Base-by-base conservation (phyloP, 2,329 filamentous ascomycete genomes). In the Drechslera avenae region DNA sequence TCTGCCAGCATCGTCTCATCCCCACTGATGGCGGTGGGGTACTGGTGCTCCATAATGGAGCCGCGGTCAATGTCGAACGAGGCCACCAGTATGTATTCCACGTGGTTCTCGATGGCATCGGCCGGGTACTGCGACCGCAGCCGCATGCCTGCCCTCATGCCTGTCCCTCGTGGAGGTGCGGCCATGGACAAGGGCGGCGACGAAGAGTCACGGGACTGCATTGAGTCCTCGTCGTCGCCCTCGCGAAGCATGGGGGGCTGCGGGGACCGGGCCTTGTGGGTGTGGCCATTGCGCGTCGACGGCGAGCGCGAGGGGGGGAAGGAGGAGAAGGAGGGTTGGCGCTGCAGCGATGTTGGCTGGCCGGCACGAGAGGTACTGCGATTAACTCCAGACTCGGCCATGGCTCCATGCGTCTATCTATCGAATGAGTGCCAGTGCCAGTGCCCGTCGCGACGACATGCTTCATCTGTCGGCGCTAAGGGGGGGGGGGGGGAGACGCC, bases 1-100 rank as follows among this genome's bases (percentile, higher is more conserved):
- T 99, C 94, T 5, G 94, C 94, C 68, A 99, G 77, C 92, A 97
- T 97, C 67, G 96, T 89, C 77, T 99, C 94, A 71, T 99, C 93
- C 26, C 94, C 93, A 42, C 91, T 97, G 56, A 99, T 97, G 42
- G 93, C 87, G 34, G 90, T 87, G 0, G 94, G 94, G 70, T 93
- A 99, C 71, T 99, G 94, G 72, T 99, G 92, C 72, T 99, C 94
- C 94, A 99, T 97, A 64, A 97, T 86, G 39, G 93, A 93, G 3
- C 94, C 94, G 45, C 90, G 86, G 73, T 97, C 93, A 66, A 97
- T 96, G 74, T 97, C 91, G 75, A 99, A 99, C 2, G 91, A 96
- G 3, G 94, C 94, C 46, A 99, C 94, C 45, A 99, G 81, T 45
- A 99, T 97, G 71, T 97, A 99, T 73, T 99, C 94, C 76, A 99